Percentiles rank a stretch among this genome's conserved stretches.
Evolutionary conservation across 2,329 filamentous ascomycete species (phyloP).

Genomic region (Colletotrichum musicola): DNA sequence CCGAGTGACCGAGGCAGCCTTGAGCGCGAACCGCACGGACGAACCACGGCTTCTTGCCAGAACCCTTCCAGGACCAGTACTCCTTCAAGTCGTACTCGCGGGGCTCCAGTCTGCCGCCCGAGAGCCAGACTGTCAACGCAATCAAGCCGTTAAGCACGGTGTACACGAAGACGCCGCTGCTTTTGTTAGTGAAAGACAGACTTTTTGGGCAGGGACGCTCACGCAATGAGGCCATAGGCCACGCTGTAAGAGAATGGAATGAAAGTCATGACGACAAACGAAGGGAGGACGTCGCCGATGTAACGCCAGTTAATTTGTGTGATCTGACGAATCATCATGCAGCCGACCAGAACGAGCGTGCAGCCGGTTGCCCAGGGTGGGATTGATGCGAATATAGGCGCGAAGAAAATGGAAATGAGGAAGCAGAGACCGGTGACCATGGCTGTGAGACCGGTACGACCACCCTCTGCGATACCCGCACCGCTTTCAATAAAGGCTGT

Average conservation of each 20-base stretch:
- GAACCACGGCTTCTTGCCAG: constrained; percentile 62
- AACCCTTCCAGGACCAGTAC: constrained; percentile 67
- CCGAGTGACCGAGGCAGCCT: constrained; percentile 42
- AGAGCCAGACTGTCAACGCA: constrained; percentile 58
- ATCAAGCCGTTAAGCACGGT: constrained; percentile 62
- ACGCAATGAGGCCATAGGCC: constrained; percentile 81
- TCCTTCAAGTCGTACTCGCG: constrained; percentile 67
- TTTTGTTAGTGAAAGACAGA: constrained; percentile 9
- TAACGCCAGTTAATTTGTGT: constrained; percentile 83
- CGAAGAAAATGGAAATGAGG: constrained; percentile 79
- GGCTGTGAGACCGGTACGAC: constrained; percentile 78
- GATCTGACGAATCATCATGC: constrained; percentile 82
- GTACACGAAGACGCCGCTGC: constrained; percentile 67
- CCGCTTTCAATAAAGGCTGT: constrained; percentile 83
- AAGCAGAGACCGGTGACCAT: constrained; percentile 79
- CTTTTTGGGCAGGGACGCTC: constrained; percentile 46
- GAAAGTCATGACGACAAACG: constrained; percentile 79
- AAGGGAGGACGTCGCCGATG: constrained; percentile 80
- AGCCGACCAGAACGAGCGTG: constrained; percentile 79
- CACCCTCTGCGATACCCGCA: constrained; percentile 81
- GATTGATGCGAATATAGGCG: constrained; percentile 81
- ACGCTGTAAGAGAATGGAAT: constrained; percentile 86
- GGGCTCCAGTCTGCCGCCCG: constrained; percentile 58
- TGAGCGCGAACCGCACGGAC: constrained; percentile 53
- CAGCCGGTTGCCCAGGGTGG: constrained; percentile 84